A percentile compares a stretch with the other conserved stretches of the same genome.
phyloP scores from a whole-genome alignment of 768 basidiomycete genomes.

The Trametes coccinea region DNA sequence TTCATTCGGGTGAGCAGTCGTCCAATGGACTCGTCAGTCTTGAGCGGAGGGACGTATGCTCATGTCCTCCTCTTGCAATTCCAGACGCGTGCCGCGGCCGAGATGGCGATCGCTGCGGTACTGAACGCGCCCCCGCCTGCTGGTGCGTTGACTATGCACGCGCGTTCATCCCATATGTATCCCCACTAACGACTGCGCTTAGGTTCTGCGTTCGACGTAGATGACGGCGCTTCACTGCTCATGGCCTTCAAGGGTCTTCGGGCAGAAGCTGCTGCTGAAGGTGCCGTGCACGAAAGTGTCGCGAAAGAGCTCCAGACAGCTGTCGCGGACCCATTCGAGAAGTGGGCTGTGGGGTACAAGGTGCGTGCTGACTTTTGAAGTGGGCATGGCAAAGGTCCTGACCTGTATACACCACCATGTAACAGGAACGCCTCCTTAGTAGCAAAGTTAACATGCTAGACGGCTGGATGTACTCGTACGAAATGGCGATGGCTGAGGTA shows the following conservation, averaged over 20 bases:
- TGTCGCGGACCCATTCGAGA: conserved; percentile 78
- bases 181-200: background rate
- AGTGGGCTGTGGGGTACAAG: conserved; percentile 78
- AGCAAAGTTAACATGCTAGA: conserved; percentile 58
- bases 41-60: background rate
- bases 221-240: conserved; percentile 82
- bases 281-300: conserved; percentile 69
- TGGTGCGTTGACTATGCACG: conserved; percentile 37
- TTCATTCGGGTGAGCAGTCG: conserved; percentile 75
- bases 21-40: background rate
- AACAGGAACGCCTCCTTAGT: conserved; percentile 56
- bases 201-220: conserved; percentile 71
- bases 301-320: conserved; percentile 73
- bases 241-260: conserved; percentile 81
- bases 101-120: conserved; percentile 60
- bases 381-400: background rate
- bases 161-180: too few species aligned
- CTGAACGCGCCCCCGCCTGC: conserved; percentile 53
- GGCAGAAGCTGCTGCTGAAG: conserved; percentile 68
- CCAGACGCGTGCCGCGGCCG: conserved; percentile 73
- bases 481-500: conserved; percentile 66
- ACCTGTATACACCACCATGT: too few species aligned
- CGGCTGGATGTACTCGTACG: conserved; percentile 69
- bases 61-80: background rate
- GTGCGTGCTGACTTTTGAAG: conserved; percentile 35